Conservation (phyloP, 805 yeast species). For the Blastobotrys terrestris region DNA sequence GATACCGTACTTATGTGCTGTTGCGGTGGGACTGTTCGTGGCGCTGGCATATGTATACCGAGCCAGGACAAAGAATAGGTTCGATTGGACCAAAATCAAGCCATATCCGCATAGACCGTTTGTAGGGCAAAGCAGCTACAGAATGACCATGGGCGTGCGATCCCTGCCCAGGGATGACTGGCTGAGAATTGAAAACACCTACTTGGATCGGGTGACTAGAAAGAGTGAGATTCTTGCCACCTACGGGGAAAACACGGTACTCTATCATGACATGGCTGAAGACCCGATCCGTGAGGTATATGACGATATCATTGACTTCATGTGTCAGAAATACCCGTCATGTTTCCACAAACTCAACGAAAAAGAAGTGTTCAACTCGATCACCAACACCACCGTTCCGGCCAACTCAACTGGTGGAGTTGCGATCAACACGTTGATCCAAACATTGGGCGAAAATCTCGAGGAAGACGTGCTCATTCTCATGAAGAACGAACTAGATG, state of each 20-base stretch:
- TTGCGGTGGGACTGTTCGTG: too few species aligned
- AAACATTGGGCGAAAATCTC: constrained; percentile 30
- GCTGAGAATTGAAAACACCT: constrained; percentile 58
- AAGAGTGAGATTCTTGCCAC: constrained; percentile 32
- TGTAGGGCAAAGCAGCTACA: constrained; percentile 45
- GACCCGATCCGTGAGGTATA: constrained; percentile 47
- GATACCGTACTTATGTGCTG: too few species aligned
- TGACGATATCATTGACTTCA: constrained; percentile 35
- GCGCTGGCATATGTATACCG: too few species aligned
- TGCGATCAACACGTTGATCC: constrained; percentile 13
- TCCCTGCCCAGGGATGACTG: constrained; percentile 46
- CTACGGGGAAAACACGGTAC: constrained; percentile 30
- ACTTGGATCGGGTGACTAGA: constrained; percentile 39
- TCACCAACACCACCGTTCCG: not conserved
- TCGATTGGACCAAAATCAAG: constrained; percentile 39
- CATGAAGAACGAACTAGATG: constrained; percentile 41
- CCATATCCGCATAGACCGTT: constrained; percentile 53
- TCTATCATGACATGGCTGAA: constrained; percentile 27
- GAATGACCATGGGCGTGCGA: constrained; percentile 57
- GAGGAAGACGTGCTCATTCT: constrained; percentile 63
- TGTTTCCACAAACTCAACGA: constrained; percentile 36
- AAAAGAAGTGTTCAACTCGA: constrained; percentile 24
- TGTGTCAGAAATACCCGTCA: constrained; percentile 47
- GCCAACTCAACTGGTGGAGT: constrained; percentile 1
- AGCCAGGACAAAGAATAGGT: constrained; percentile 15